Evolutionary conservation across 2,329 filamentous ascomycete genomes (phyloP), one percentile per base, ranked within the genome.

Genomic region (Claviceps sorghi): DNA sequence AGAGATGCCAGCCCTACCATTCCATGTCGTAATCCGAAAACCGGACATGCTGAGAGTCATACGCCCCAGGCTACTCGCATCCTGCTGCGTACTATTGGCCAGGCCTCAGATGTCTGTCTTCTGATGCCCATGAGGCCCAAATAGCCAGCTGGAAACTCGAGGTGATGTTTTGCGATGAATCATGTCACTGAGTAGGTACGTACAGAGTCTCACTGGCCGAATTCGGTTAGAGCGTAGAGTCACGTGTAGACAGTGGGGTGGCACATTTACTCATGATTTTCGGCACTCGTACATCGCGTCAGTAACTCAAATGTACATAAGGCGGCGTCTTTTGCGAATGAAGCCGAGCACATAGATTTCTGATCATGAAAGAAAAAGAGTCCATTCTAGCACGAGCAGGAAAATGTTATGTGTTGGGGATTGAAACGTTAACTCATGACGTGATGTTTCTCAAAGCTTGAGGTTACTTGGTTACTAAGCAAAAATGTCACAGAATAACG

Each of bases 21-120:
- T 91, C 86, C 86, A 91, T 15, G 85, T 87, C 3, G 87, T 93
- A 60, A 95, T 88, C 55, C 88, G 82, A 57, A 94, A 72, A 17
- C 75, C 77, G 85, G 89, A 89, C 21, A 61, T 75, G 53, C 11
- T 49, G 22, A 47, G 6, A 29, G 11, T 7, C 30, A 15, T n/a
- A 36, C 15, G 45, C 4, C 2, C 26, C 26, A 42, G 43, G 8
- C 22, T 34, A 32, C 15, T 50, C 41, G n/a, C 49, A 50, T 50
- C 41, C 49, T 50, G 49, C 41, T 29, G 9, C 15, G 3, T 15
- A 4, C n/a, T 15, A 17, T 11, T n/a, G 41, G 11, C 5, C 4
- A 38, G 30, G 9, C 11, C 10, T 40, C 40, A 29, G 21, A 38
- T 13, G 21, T 10, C 26, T 7, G 4, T 38, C 22, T 6, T 38